A percentile compares a stretch with the other conserved stretches of the same genome.
Evolutionary conservation across 2,329 filamentous ascomycete species (phyloP).

Genomic region (Ascochyta pisi): DNA sequence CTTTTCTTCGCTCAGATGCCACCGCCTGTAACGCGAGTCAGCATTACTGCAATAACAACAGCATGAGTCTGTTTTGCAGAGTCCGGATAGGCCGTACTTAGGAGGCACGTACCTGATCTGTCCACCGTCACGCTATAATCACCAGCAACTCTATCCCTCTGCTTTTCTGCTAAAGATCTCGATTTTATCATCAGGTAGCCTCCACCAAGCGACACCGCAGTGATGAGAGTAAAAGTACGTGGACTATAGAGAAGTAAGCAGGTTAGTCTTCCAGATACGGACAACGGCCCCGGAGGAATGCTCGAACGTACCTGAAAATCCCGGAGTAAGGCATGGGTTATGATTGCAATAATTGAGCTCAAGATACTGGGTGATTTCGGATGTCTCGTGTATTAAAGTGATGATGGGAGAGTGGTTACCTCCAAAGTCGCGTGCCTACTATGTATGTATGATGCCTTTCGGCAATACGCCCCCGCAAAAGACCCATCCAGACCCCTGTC

Average conservation of each 20-base stretch:
- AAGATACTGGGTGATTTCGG: neutral
- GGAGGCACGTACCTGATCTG: constrained; percentile 38
- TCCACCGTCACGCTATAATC: constrained; percentile 48
- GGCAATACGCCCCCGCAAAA: constrained; percentile 14
- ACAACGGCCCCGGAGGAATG: neutral
- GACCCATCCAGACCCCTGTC: constrained; percentile 6
- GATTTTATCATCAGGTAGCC: constrained; percentile 45
- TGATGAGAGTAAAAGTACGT: constrained; percentile 42
- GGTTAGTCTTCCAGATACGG: constrained; percentile 24
- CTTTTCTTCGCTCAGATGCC: constrained; percentile 4
- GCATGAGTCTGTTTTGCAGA: neutral
- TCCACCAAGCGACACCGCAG: constrained; percentile 40
- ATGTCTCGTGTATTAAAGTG: neutral
- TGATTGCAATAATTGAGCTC: neutral
- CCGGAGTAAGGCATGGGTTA: constrained; percentile 39
- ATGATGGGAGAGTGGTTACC: constrained; percentile 11
- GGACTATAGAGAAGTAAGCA: constrained; percentile 26
- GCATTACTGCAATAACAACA: neutral
- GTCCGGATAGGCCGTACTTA: neutral
- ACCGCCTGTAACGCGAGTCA: constrained; percentile 5
- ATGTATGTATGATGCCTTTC: constrained; percentile 1
- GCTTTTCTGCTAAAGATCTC: constrained; percentile 35
- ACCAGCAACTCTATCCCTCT: constrained; percentile 35
- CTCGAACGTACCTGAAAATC: constrained; percentile 40
- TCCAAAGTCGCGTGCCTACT: constrained; percentile 26